Conservation (phyloP, 2,329 filamentous ascomycete species). For the Hypoxylon sp. region DNA sequence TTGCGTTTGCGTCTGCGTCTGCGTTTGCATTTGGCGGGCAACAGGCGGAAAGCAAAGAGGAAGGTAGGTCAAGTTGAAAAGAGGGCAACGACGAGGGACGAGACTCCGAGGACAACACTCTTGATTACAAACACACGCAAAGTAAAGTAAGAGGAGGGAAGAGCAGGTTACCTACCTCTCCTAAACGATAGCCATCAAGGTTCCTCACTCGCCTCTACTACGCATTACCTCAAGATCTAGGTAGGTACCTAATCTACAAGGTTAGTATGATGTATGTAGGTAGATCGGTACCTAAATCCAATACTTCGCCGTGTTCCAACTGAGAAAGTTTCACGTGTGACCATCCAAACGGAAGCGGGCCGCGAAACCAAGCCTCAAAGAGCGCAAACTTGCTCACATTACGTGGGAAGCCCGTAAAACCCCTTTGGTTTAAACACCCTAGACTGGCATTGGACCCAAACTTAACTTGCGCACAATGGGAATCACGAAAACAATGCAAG, state of each 20-base stretch:
- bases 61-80: background rate
- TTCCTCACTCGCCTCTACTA: constrained; percentile 19
- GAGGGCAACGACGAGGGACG: background rate
- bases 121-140: background rate
- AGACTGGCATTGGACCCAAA: background rate
- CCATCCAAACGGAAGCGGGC: constrained; percentile 27
- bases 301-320: background rate
- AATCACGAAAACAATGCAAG: background rate
- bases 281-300: too few relatives aligned
- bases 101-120: background rate
- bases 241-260: background rate
- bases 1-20: too few relatives aligned
- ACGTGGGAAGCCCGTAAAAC: constrained; percentile 16
- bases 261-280: background rate
- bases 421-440: background rate
- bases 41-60: background rate
- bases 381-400: constrained; percentile 52
- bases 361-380: constrained; percentile 37
- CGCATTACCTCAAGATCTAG: background rate
- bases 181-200: constrained; percentile 31
- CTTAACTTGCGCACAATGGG: background rate
- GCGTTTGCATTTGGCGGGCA: background rate
- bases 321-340: constrained; percentile 10
- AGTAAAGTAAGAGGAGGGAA: too few relatives aligned
- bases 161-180: too few relatives aligned